Percentiles rank a stretch among this genome's conserved stretches.
Evolutionary conservation across 352 stramenopile genomes (phyloP).

Genomic region (Phytophthora citricola): DNA sequence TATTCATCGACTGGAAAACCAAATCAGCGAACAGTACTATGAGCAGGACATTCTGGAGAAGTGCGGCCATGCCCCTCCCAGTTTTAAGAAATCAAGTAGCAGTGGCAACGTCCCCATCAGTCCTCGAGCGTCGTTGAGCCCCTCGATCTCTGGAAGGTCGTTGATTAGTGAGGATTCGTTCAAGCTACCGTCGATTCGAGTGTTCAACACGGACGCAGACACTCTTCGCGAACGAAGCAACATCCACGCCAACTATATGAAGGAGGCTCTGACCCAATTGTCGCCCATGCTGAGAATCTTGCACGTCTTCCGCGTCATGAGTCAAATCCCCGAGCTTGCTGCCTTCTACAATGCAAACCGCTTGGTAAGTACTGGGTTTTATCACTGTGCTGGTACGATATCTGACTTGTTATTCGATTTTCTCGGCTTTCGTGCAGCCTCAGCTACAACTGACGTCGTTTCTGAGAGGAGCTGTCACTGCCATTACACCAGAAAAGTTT

Average conservation of each 20-base stretch:
- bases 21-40: conserved; percentile 78
- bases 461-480: conserved; percentile 68
- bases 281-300: conserved; percentile 77
- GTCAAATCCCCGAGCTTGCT: conserved; percentile 72
- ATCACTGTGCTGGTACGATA: neutral
- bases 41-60: conserved; percentile 82
- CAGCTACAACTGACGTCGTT: conserved; percentile 82
- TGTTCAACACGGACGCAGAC: conserved; percentile 75
- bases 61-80: conserved; percentile 42
- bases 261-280: conserved; percentile 59
- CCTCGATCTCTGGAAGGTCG: conserved; percentile 27
- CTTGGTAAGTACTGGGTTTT: conserved; percentile 43
- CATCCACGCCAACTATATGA: conserved; percentile 79
- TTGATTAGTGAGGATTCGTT: conserved; percentile 36
- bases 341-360: conserved; percentile 84
- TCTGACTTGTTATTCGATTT: neutral
- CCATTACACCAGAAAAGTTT: conserved; percentile 80
- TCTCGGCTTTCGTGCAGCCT: conserved; percentile 40
- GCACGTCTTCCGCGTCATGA: conserved; percentile 79
- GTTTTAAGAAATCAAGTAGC: conserved; percentile 20
- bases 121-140: conserved; percentile 32
- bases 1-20: conserved; percentile 77
- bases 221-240: conserved; percentile 61
- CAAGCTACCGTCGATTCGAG: conserved; percentile 72
- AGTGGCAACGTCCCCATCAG: conserved; percentile 28